phyloP scores from a whole-genome alignment of 73 alveolate species.

The Tetrahymena elliotti region DNA sequence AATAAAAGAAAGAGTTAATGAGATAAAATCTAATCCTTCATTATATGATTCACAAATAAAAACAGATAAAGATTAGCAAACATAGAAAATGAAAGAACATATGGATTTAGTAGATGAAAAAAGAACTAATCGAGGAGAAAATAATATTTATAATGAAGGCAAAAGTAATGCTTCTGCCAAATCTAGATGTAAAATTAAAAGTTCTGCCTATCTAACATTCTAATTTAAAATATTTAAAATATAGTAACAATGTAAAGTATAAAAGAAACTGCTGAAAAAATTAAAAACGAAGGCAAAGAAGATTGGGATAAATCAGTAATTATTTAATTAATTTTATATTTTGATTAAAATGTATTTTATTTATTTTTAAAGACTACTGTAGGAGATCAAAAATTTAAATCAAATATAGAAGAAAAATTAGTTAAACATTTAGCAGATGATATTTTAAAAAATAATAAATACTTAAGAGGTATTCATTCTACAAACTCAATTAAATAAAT shows the following conservation, averaged over 20 bases:
- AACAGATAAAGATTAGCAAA: neutral
- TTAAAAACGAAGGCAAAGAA: neutral
- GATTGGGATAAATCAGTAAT: neutral
- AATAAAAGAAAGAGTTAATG: neutral
- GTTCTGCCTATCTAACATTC: neutral
- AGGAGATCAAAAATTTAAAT: neutral
- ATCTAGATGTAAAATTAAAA: neutral
- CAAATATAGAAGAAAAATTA: neutral
- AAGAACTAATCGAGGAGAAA: neutral
- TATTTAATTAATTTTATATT: neutral
- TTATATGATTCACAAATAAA: neutral
- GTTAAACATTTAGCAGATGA: neutral
- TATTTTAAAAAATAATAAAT: neutral
- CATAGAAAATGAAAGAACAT: neutral
- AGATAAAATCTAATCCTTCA: neutral
- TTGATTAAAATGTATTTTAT: neutral
- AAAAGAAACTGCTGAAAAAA: neutral
- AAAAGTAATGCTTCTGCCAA: neutral
- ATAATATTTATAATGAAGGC: neutral
- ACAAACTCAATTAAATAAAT: neutral
- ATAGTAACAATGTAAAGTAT: neutral
- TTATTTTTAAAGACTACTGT: neutral
- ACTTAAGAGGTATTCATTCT: neutral
- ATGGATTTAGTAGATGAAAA: neutral
- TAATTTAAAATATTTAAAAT: neutral